Percentiles rank a stretch among this genome's conserved stretches.
phyloP scores from a whole-genome alignment of 768 basidiomycete species.

The Fomitopsis serialis region DNA sequence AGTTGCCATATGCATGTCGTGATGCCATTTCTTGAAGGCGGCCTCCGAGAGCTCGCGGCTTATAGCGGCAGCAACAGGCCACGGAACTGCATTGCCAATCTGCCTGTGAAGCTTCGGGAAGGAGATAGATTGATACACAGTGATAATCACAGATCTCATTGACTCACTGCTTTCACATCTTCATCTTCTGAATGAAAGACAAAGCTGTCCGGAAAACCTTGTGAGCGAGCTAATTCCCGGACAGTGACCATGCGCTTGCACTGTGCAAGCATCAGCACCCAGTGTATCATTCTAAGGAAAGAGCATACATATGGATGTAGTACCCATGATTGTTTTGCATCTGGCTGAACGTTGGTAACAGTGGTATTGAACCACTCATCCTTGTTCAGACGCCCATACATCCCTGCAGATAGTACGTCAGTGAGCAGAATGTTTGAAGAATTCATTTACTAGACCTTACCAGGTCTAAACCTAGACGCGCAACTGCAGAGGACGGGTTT shows the following conservation, averaged over 20 bases:
- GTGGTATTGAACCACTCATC: conserved; percentile 63
- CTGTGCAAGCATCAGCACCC: conserved; percentile 28
- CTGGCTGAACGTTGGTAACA: conserved; percentile 74
- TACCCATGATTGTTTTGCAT: conserved; percentile 69
- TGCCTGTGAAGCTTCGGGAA: conserved; percentile 64
- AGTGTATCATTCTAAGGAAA: neutral
- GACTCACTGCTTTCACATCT: conserved; percentile 56
- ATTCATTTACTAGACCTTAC: conserved; percentile 25
- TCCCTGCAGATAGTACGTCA: conserved; percentile 24
- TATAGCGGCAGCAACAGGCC: conserved; percentile 57
- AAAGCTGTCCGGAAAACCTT: conserved; percentile 78
- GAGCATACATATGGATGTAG: conserved; percentile 57
- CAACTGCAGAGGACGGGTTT: conserved; percentile 56
- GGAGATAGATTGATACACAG: neutral
- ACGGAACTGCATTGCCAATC: conserved; percentile 78
- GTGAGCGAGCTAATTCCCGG: conserved; percentile 72
- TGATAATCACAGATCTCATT: neutral
- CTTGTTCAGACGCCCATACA: conserved; percentile 58
- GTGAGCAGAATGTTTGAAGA: neutral
- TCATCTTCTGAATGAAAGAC: conserved; percentile 48
- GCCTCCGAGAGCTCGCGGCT: conserved; percentile 55
- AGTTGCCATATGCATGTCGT: conserved; percentile 25
- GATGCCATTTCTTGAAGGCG: conserved; percentile 46
- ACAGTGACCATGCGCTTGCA: conserved; percentile 68
- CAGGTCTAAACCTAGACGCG: conserved; percentile 45